Evolutionary conservation across 176 grass and related monocot genomes (phyloP).

Genomic region (Stipa capillata): DNA sequence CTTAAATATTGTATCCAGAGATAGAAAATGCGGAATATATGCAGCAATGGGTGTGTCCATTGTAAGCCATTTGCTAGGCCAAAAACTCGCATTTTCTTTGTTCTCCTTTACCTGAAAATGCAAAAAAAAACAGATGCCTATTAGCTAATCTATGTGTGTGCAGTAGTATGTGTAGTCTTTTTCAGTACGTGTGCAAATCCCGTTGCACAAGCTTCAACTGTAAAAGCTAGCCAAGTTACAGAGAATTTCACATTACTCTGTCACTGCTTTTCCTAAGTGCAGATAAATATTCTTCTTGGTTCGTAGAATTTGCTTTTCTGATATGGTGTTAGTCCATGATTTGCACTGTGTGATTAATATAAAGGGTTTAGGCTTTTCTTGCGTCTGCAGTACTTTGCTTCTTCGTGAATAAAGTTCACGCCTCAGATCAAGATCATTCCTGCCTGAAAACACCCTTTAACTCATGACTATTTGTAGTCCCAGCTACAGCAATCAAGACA

Average conservation of each 20-base stretch:
- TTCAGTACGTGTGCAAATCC: slow-evolving; percentile 26
- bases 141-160: not conserved
- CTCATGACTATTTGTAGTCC: too few relatives aligned
- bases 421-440: not conserved
- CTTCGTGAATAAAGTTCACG: not conserved
- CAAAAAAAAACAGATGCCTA: slow-evolving; percentile 20
- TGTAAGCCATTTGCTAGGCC: slow-evolving; percentile 12
- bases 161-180: not conserved
- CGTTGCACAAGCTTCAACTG: not conserved
- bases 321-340: slow-evolving; percentile 27
- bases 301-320: slow-evolving; percentile 11
- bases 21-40: slow-evolving; percentile 29
- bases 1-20: slow-evolving; percentile 39
- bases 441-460: slow-evolving; percentile 3
- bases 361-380: slow-evolving; percentile 6
- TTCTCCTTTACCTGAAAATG: slow-evolving; percentile 35
- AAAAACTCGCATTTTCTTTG: slow-evolving; percentile 16
- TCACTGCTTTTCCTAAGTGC: slow-evolving; percentile 1
- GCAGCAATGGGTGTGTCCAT: slow-evolving; percentile 1
- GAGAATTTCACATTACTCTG: slow-evolving; percentile 6
- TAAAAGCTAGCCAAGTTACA: not conserved
- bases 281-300: slow-evolving; percentile 10
- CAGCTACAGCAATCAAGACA: too few relatives aligned
- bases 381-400: not conserved
- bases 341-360: slow-evolving; percentile 21